phyloP scores from a whole-genome alignment of 192 early-diverging fungal species.

The Chytriomyces sp. region DNA sequence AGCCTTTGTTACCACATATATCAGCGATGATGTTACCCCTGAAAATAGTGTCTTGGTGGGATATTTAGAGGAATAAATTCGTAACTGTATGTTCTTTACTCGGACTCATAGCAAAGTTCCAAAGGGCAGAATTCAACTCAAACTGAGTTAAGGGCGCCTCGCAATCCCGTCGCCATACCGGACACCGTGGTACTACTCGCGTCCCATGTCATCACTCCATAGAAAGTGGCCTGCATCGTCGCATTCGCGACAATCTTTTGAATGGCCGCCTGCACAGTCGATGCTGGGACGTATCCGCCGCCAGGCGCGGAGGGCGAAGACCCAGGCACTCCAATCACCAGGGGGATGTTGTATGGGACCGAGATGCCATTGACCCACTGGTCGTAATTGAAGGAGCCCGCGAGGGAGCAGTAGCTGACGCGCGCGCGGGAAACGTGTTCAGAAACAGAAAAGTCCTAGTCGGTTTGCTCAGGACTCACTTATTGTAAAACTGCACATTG shows the following conservation, averaged over 20 bases:
- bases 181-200: slow-evolving; percentile 28
- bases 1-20: neutral
- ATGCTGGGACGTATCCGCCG: slow-evolving; percentile 58
- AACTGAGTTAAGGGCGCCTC: neutral
- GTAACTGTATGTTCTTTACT: too few species aligned
- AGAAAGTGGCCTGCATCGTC: slow-evolving; percentile 46
- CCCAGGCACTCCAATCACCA: slow-evolving; percentile 68
- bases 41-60: slow-evolving; percentile 13
- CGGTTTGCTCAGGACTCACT: too few species aligned
- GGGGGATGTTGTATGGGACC: slow-evolving; percentile 49
- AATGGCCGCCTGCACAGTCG: slow-evolving; percentile 52
- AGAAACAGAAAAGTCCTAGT: too few species aligned
- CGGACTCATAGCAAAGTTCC: too few species aligned
- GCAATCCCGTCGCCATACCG: neutral
- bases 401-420: neutral
- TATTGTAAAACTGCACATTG: slow-evolving; percentile 84
- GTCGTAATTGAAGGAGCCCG: slow-evolving; percentile 69
- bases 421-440: neutral
- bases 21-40: neutral
- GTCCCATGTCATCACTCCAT: slow-evolving; percentile 79
- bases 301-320: slow-evolving; percentile 49
- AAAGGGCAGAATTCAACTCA: too few species aligned
- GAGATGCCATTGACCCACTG: slow-evolving; percentile 56
- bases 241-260: slow-evolving; percentile 52
- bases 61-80: neutral